Evolutionary conservation across 306 rosid genomes (phyloP), one percentile per base, ranked within the genome.

Genomic region (Prunus padus): DNA sequence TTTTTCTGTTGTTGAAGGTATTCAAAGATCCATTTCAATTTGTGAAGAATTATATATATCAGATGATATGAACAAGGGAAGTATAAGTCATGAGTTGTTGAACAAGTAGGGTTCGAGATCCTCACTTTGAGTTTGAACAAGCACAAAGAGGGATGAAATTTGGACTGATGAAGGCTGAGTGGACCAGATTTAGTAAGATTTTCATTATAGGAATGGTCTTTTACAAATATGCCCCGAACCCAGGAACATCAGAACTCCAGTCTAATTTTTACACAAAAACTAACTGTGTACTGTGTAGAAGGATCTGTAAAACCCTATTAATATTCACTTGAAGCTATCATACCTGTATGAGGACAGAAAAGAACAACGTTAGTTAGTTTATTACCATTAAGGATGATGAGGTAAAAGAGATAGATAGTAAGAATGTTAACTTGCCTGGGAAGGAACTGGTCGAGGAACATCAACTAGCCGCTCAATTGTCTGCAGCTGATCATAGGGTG

Each of bases 401-500:
- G 78, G 56, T 31, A 45, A 56, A 75, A 46, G 45, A 65, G 33
- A 51, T n/a, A 73, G 22, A 73, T 70, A 49, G 14, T 13, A 37
- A 76, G 45, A 72, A 71, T 69, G 67, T 18, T 73, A 51, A 23
- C 71, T 79, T 72, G 89, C 86, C 89, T 85, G 86, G 56, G 82
- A 78, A 65, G 86, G 78, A 82, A 82, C 72, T 76, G 80, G 81
- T 65, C 37, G 80, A 82, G 82, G 89, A 84, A 74, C 78, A 33
- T 82, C 89, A 3, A 96, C 90, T 79, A 92, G 81, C 74, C 99
- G 82, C 84, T 96, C 99, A 64, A 96, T 85, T 64, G 83, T 90
- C 87, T 92, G 99, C 52, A 96, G 80, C 79, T 92, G 97, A 80
- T 95, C 97, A 75, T 92, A 92, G 56, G 97, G 97, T 71, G 97